Conservation (phyloP, 352 stramenopile species). For the Phytophthora sp. region DNA sequence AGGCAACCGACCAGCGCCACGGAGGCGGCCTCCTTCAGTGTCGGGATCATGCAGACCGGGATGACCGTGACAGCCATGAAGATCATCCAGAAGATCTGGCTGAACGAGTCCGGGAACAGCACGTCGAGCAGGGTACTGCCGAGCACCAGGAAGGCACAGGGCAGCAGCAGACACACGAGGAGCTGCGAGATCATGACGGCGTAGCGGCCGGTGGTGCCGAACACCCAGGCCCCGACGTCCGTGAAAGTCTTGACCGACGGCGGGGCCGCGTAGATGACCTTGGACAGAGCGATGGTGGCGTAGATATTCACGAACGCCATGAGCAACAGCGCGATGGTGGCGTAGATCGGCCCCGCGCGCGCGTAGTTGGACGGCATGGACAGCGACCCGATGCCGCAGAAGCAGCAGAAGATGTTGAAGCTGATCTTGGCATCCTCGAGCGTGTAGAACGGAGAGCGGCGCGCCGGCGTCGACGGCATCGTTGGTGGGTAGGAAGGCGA, state of each 20-base stretch:
- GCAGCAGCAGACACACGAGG: constrained; percentile 50
- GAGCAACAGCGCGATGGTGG: constrained; percentile 53
- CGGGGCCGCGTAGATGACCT: constrained; percentile 45
- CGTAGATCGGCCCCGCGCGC: constrained; percentile 50
- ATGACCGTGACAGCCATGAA: constrained; percentile 46
- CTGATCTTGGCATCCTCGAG: constrained; percentile 61
- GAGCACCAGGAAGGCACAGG: constrained; percentile 58
- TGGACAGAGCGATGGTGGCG: constrained; percentile 48
- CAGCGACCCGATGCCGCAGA: constrained; percentile 72
- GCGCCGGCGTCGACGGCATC: constrained; percentile 10
- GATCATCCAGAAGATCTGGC: constrained; percentile 42
- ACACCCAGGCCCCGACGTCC: constrained; percentile 51
- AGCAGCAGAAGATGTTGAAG: constrained; percentile 72
- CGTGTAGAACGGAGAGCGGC: constrained; percentile 38
- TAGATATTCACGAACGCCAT: constrained; percentile 77
- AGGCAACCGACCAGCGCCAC: constrained; percentile 36
- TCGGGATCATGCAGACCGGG: constrained; percentile 40
- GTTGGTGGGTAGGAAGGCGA: constrained; percentile 1
- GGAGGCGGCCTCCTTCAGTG: constrained; percentile 31
- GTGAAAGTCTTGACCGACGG: constrained; percentile 49
- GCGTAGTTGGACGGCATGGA: constrained; percentile 75
- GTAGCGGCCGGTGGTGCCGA: constrained; percentile 47
- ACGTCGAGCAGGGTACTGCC: constrained; percentile 51
- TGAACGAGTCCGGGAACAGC: constrained; percentile 59
- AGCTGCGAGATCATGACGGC: constrained; percentile 50